A percentile compares a stretch with the other conserved stretches of the same genome.
phyloP scores from a whole-genome alignment of 225 moss, liverwort and hornwort genomes.

The Anthoceros angustus region DNA sequence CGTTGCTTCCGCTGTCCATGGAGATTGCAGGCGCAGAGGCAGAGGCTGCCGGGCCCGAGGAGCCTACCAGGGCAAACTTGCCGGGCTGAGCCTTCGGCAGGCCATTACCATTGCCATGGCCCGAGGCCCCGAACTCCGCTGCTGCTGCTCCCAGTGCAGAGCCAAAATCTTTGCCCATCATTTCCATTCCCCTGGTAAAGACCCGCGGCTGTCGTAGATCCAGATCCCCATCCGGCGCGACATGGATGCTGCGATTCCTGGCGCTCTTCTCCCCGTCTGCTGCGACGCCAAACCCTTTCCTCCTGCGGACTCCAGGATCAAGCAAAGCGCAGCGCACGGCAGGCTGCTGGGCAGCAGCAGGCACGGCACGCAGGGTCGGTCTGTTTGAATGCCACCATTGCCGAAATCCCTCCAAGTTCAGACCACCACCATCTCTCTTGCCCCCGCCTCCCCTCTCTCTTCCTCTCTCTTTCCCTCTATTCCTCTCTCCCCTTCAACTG shows the following conservation, averaged over 20 bases:
- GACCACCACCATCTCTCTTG: conserved; percentile 3
- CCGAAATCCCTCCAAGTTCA: conserved; percentile 6
- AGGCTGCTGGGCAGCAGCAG: not conserved
- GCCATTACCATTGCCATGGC: not conserved
- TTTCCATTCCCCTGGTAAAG: conserved; percentile 3
- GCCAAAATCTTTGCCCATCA: conserved; percentile 4
- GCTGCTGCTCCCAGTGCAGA: conserved; percentile 2
- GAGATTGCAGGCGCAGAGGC: not conserved
- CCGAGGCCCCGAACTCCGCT: not conserved
- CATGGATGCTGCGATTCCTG: not conserved
- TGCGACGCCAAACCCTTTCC: not conserved
- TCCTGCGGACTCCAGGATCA: not conserved
- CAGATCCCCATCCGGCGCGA: not conserved
- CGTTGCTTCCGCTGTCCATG: conserved; percentile 1
- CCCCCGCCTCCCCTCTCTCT: not conserved
- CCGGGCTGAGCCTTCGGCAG: conserved; percentile 2
- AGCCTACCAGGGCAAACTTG: not conserved
- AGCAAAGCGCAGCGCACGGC: not conserved
- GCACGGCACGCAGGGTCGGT: not conserved
- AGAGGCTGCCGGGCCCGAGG: not conserved
- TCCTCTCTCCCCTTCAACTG: not conserved
- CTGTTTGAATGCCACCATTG: not conserved
- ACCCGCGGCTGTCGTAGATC: not conserved
- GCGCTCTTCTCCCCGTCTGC: not conserved
- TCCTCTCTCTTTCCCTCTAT: conserved; percentile 3